These are phyloP conservation scores for Globisporangium lucens DNA, from an alignment of 352 stramenopile species.

Conservation along the genomic window DNA sequence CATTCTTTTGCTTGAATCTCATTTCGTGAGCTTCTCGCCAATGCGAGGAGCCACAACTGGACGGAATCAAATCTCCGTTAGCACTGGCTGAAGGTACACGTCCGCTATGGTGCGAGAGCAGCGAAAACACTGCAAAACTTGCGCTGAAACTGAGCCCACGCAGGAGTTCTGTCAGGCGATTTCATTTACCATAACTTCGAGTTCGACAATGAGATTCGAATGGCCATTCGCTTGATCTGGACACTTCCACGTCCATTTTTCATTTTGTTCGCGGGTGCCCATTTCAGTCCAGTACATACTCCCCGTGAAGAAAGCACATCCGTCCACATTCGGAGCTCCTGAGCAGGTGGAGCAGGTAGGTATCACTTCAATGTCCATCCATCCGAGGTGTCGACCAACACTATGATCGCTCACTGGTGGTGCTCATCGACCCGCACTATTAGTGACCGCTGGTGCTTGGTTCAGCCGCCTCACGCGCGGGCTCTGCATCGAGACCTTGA, in stretches of 20 bases:
- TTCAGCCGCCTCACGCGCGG: conserved; percentile 7
- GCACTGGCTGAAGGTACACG: too few relatives aligned
- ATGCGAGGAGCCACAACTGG: neutral
- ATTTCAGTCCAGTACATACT: neutral
- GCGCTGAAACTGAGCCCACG: too few relatives aligned
- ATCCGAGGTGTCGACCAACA: neutral
- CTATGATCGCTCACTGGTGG: neutral
- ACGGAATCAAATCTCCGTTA: neutral
- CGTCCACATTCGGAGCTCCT: neutral
- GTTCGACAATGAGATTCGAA: neutral
- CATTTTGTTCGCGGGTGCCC: neutral
- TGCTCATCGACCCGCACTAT: neutral
- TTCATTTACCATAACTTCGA: neutral
- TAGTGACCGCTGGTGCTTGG: neutral
- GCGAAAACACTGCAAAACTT: neutral
- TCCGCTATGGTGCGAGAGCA: neutral
- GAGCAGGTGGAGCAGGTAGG: neutral
- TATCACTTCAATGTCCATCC: neutral
- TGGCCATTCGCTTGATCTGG: neutral
- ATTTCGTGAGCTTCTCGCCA: neutral
- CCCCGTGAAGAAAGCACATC: neutral
- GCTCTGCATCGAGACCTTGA: neutral
- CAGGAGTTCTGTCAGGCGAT: neutral
- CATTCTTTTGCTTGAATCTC: neutral
- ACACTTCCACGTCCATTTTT: neutral